phyloP scores from a whole-genome alignment of 1,284 basidiomycete species.

The Leccinum cinnamomeum region DNA sequence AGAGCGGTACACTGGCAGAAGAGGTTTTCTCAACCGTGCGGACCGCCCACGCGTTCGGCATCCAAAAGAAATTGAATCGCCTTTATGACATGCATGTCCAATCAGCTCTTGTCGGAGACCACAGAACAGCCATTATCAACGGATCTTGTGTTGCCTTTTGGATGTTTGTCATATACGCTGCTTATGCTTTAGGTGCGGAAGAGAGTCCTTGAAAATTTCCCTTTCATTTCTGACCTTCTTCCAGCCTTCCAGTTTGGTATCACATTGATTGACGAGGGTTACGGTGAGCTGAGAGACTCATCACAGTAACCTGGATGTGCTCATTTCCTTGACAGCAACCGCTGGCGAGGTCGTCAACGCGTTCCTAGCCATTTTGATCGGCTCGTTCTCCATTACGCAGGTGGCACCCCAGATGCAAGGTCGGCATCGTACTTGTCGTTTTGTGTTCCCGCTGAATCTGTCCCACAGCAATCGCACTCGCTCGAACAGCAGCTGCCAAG shows the following conservation, averaged over 20 bases:
- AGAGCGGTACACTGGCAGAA: slow-evolving; percentile 87
- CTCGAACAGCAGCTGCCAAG: slow-evolving; percentile 90
- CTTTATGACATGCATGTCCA: slow-evolving; percentile 73
- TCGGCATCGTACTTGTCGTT: slow-evolving; percentile 25
- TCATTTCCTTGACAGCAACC: slow-evolving; percentile 42
- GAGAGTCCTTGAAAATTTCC: background rate
- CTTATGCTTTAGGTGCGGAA: slow-evolving; percentile 59
- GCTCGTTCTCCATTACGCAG: slow-evolving; percentile 83
- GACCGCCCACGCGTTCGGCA: slow-evolving; percentile 92
- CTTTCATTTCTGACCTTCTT: background rate
- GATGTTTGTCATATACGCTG: slow-evolving; percentile 81
- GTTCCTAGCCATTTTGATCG: slow-evolving; percentile 83
- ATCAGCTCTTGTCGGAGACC: slow-evolving; percentile 57
- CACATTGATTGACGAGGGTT: slow-evolving; percentile 70
- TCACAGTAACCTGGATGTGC: background rate
- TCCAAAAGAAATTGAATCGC: slow-evolving; percentile 62
- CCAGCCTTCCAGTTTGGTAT: slow-evolving; percentile 78
- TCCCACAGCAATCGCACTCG: slow-evolving; percentile 70
- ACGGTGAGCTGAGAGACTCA: slow-evolving; percentile 41
- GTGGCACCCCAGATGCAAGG: slow-evolving; percentile 83
- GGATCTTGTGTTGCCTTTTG: slow-evolving; percentile 70
- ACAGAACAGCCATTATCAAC: slow-evolving; percentile 65
- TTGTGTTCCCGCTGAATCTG: background rate
- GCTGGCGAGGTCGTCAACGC: slow-evolving; percentile 82
- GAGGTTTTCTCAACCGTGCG: slow-evolving; percentile 91